Evolutionary conservation across 345 rosid genomes (phyloP).

Genomic region (Iberis pinnata): DNA sequence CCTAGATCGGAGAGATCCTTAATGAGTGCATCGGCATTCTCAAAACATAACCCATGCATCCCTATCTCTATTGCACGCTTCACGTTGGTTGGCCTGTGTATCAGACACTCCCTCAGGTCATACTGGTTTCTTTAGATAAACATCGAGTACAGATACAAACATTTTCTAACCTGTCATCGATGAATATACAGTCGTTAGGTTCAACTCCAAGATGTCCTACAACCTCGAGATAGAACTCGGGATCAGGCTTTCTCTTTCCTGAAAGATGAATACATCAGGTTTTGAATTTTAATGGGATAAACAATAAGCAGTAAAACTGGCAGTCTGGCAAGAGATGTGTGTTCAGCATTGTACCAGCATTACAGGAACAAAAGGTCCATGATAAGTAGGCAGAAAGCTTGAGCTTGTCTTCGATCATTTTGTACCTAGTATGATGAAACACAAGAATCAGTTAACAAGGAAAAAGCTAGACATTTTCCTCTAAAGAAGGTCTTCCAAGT

Average conservation of each 20-base stretch:
- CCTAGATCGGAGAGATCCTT: constrained; percentile 47
- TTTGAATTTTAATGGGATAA: background rate
- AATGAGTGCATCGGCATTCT: constrained; percentile 45
- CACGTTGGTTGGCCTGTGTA: constrained; percentile 53
- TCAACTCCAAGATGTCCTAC: constrained; percentile 58
- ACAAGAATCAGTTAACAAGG: constrained; percentile 1
- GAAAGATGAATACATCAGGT: constrained; percentile 15
- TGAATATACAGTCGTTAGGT: constrained; percentile 61
- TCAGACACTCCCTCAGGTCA: constrained; percentile 12
- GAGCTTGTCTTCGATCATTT: constrained; percentile 70
- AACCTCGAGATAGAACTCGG: constrained; percentile 51
- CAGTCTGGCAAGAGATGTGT: too few species aligned
- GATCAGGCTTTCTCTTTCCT: constrained; percentile 97
- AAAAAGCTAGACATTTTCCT: too few species aligned
- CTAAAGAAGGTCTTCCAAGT: too few species aligned
- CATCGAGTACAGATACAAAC: background rate
- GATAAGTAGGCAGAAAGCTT: constrained; percentile 65
- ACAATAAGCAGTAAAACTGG: constrained; percentile 10
- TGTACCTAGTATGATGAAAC: constrained; percentile 47
- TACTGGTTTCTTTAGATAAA: background rate
- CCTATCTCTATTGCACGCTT: constrained; percentile 72
- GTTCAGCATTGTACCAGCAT: too few species aligned
- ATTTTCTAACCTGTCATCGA: constrained; percentile 66
- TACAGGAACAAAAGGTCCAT: constrained; percentile 90
- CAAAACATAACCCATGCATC: constrained; percentile 58